Evolutionary conservation across 139 green algal species (phyloP).

Genomic region (Chlamydomonas sphaeroides): DNA sequence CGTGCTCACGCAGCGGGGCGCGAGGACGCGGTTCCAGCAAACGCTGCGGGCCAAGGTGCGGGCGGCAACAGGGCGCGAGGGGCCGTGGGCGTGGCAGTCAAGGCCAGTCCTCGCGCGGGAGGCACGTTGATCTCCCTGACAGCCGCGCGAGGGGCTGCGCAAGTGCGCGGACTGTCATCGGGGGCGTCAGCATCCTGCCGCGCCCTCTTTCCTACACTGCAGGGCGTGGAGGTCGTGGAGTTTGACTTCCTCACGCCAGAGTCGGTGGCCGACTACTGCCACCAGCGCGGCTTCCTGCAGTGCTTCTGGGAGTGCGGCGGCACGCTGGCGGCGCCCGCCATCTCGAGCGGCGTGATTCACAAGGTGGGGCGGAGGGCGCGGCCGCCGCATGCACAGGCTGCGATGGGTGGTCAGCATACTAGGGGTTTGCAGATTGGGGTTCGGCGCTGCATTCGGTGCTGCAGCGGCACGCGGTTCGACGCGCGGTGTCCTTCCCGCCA

Average conservation of each 20-base stretch:
- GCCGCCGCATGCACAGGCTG: background rate
- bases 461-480: too few relatives aligned
- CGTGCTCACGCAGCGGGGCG: constrained; percentile 95
- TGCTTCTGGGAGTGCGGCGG: constrained; percentile 98
- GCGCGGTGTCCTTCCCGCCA: too few relatives aligned
- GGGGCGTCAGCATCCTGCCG: too few relatives aligned
- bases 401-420: background rate
- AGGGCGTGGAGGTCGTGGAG: constrained; percentile 97
- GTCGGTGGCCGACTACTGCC: constrained; percentile 89
- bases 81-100: too few relatives aligned
- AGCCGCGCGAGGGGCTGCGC: too few relatives aligned
- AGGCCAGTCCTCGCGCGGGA: too few relatives aligned
- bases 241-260: constrained; percentile 96
- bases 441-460: too few relatives aligned
- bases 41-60: constrained; percentile 43
- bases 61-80: too few relatives aligned
- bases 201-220: too few relatives aligned
- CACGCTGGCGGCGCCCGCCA: constrained; percentile 92
- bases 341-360: constrained; percentile 89
- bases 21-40: constrained; percentile 75
- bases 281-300: constrained; percentile 90
- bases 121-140: too few relatives aligned
- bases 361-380: constrained; percentile 76
- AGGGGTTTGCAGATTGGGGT: too few relatives aligned
- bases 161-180: too few relatives aligned